phyloP scores from a whole-genome alignment of 2,329 filamentous ascomycete species.

The Conoideocrella luteorostrata region DNA sequence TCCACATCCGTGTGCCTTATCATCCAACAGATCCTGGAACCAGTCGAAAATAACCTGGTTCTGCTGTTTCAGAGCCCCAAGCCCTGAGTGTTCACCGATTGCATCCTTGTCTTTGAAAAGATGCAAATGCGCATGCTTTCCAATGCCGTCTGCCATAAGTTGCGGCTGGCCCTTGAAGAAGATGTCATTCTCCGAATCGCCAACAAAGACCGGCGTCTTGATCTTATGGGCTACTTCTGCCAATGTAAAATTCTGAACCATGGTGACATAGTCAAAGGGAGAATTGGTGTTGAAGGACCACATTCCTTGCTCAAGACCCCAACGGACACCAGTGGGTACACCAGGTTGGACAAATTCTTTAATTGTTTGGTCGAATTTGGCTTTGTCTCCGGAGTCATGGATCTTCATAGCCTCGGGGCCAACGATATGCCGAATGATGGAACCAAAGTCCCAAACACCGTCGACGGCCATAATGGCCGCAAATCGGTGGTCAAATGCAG shows the following conservation, averaged over 20 bases:
- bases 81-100: not conserved
- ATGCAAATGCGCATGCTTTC: too few species aligned
- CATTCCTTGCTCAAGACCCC: conserved; percentile 10
- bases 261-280: too few species aligned
- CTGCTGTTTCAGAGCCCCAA: not conserved
- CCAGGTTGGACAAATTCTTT: not conserved
- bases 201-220: conserved; percentile 4
- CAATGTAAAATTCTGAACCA: conserved; percentile 14
- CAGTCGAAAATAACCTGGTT: not conserved
- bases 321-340: not conserved
- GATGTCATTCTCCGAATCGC: not conserved
- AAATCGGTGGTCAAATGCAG: conserved; percentile 36
- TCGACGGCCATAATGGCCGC: conserved; percentile 30
- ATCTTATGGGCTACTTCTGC: conserved; percentile 13
- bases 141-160: not conserved
- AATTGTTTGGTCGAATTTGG: not conserved
- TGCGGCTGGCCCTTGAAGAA: not conserved
- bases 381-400: conserved; percentile 1
- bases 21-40: too few species aligned
- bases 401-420: not conserved
- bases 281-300: conserved; percentile 30
- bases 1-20: too few species aligned
- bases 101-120: not conserved
- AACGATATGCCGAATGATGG: not conserved
- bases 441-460: conserved; percentile 24